A percentile compares a stretch with the other conserved stretches of the same genome.
Evolutionary conservation across 371 early-diverging fungal species (phyloP).

Genomic region (Phascolomyces articulosus): DNA sequence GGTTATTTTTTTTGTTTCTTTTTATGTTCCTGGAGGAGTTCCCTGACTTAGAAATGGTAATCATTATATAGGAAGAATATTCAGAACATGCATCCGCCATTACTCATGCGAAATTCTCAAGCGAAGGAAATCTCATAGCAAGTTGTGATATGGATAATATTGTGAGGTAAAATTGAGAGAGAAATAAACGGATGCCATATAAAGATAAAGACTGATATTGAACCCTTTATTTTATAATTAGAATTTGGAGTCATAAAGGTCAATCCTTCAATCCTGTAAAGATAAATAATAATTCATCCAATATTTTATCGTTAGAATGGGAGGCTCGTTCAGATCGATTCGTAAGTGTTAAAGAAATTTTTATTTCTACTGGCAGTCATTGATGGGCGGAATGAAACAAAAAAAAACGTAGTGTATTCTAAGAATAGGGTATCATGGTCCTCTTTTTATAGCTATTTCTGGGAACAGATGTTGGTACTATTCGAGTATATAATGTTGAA

Average conservation of each 20-base stretch:
- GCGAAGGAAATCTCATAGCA: constrained; percentile 60
- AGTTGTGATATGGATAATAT: constrained; percentile 73
- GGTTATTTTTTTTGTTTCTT: too few relatives aligned
- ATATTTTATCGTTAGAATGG: constrained; percentile 64
- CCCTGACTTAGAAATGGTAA: background rate
- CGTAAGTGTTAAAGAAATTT: constrained; percentile 38
- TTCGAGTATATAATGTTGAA: constrained; percentile 64
- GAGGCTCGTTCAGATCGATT: constrained; percentile 60
- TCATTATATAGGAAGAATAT: constrained; percentile 56
- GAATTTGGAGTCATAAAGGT: constrained; percentile 57
- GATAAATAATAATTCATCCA: constrained; percentile 47
- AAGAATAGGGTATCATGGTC: background rate
- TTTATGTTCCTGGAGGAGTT: background rate
- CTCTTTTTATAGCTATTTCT: constrained; percentile 46
- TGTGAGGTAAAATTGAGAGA: constrained; percentile 25
- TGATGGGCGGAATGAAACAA: too few relatives aligned
- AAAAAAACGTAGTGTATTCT: background rate
- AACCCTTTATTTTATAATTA: constrained; percentile 5
- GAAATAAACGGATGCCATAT: background rate
- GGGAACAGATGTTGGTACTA: constrained; percentile 57
- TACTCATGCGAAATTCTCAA: constrained; percentile 63
- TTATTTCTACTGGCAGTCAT: too few relatives aligned
- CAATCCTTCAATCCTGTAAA: constrained; percentile 54
- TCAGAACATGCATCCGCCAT: constrained; percentile 67
- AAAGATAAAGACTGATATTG: background rate